These are phyloP conservation scores for Fusarium scirpi DNA, from an alignment of 2,329 filamentous ascomycete genomes.

Conservation along the genomic window DNA sequence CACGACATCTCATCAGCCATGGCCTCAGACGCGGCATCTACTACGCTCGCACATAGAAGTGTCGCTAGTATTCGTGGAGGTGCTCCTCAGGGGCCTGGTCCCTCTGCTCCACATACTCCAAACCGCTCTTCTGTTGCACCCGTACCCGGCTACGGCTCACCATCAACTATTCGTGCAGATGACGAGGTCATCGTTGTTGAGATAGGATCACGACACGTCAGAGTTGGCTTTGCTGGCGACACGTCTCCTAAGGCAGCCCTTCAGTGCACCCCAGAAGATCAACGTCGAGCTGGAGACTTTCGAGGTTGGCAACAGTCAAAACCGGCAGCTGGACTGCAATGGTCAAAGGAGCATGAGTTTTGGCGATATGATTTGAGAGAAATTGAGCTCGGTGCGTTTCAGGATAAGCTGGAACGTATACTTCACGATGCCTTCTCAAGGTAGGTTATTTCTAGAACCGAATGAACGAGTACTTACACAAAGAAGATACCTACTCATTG, in stretches of 20 bases:
- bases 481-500: constrained; percentile 72
- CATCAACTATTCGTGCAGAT: constrained; percentile 75
- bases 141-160: constrained; percentile 67
- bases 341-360: constrained; percentile 76
- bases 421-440: constrained; percentile 85
- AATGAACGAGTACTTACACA: constrained; percentile 23
- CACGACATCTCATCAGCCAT: constrained; percentile 48
- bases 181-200: constrained; percentile 90
- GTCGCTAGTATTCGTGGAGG: constrained; percentile 68
- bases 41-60: constrained; percentile 66
- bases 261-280: constrained; percentile 79
- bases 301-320: constrained; percentile 72
- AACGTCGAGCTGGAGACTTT: constrained; percentile 85
- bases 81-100: constrained; percentile 50
- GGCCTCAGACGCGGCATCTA: constrained; percentile 58
- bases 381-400: constrained; percentile 81
- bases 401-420: constrained; percentile 87
- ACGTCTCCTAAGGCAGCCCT: constrained; percentile 77
- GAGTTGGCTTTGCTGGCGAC: constrained; percentile 89
- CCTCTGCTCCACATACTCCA: constrained; percentile 71
- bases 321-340: constrained; percentile 61
- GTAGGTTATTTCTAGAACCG: constrained; percentile 55
- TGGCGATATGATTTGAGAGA: constrained; percentile 81
- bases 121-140: constrained; percentile 64
- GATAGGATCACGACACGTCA: constrained; percentile 81